Percentiles rank a stretch among this genome's conserved stretches.
phyloP scores from a whole-genome alignment of 2,329 filamentous ascomycete genomes.

The Fusarium sp. region DNA sequence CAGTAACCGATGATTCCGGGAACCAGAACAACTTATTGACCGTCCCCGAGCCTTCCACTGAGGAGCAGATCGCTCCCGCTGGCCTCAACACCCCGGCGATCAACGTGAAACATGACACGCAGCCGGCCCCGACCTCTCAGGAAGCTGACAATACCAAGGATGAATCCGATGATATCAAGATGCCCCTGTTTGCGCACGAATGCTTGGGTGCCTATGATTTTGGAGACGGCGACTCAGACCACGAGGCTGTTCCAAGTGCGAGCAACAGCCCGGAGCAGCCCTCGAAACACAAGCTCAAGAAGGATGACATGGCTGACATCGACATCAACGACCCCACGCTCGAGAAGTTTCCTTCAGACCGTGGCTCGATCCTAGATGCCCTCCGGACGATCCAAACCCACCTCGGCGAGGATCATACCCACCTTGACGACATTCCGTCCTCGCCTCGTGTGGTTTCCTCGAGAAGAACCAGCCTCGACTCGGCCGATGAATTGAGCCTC shows the following conservation, averaged over 20 bases:
- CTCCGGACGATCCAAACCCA: conserved; percentile 57
- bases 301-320: conserved; percentile 28
- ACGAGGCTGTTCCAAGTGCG: conserved; percentile 35
- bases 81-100: conserved; percentile 20
- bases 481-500: conserved; percentile 48
- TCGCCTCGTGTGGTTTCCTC: conserved; percentile 50
- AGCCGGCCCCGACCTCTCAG: background rate
- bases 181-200: conserved; percentile 59
- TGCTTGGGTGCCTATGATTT: conserved; percentile 53
- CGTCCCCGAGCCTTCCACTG: conserved; percentile 30
- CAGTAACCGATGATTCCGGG: conserved; percentile 54
- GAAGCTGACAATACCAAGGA: conserved; percentile 24
- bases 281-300: conserved; percentile 30
- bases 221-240: conserved; percentile 46
- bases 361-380: conserved; percentile 54
- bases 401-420: conserved; percentile 51
- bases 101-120: conserved; percentile 17
- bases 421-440: conserved; percentile 48
- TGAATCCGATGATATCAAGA: conserved; percentile 38
- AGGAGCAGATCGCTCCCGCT: conserved; percentile 22
- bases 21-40: conserved; percentile 59
- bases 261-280: conserved; percentile 30
- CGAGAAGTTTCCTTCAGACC: conserved; percentile 57
- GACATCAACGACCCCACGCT: conserved; percentile 59
- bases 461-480: conserved; percentile 49